Evolutionary conservation across 768 basidiomycete genomes (phyloP).

Genomic region (Boletus barrowsii): DNA sequence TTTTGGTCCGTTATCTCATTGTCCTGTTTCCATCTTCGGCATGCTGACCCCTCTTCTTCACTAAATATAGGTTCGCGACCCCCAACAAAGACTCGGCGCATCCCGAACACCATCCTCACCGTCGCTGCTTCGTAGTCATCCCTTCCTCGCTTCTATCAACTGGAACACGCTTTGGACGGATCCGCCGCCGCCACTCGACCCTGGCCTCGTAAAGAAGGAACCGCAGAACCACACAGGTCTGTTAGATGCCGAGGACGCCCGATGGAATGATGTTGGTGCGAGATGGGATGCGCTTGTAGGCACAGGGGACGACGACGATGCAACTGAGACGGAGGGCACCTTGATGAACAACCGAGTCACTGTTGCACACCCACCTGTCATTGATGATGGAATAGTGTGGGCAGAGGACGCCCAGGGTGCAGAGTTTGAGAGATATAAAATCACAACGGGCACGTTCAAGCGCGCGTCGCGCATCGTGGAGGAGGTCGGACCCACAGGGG

Average conservation of each 20-base stretch:
- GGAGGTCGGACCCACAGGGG: conserved; percentile 45
- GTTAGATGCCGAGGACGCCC: conserved; percentile 25
- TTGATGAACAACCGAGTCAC: neutral
- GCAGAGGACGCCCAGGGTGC: conserved; percentile 44
- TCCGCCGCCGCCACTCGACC: conserved; percentile 54
- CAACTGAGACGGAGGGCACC: conserved; percentile 6
- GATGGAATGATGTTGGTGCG: conserved; percentile 54
- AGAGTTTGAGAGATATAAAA: conserved; percentile 26
- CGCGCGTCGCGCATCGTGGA: conserved; percentile 27
- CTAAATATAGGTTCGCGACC: conserved; percentile 53
- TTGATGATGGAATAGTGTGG: conserved; percentile 49
- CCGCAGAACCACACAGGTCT: conserved; percentile 12
- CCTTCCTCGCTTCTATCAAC: conserved; percentile 55
- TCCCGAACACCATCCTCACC: conserved; percentile 36
- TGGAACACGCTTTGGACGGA: conserved; percentile 69
- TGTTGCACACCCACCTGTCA: neutral
- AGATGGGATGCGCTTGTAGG: conserved; percentile 51
- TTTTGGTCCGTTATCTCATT: conserved; percentile 52
- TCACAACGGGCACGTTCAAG: conserved; percentile 10
- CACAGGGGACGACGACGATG: conserved; percentile 27
- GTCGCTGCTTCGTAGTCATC: conserved; percentile 53
- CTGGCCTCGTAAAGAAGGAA: conserved; percentile 55
- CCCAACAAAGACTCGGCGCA: conserved; percentile 58
- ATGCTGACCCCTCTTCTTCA: neutral
- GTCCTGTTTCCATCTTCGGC: neutral